Evolutionary conservation across 129 eudicot genomes (phyloP), one percentile per base, ranked within the genome.

Genomic region (Glebionis coronaria): DNA sequence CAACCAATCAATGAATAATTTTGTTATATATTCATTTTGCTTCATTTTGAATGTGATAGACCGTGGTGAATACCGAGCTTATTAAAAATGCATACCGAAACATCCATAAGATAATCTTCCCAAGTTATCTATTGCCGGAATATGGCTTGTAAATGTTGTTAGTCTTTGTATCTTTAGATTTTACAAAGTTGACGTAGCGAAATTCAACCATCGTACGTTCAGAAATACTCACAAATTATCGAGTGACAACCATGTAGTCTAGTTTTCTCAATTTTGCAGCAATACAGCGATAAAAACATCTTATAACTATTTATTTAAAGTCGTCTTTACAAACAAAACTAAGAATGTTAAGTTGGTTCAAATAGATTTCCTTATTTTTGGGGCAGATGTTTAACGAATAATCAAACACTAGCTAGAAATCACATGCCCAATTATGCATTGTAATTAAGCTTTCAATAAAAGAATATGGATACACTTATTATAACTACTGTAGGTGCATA

Each of bases 1-100:
- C 73, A 71, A 47, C 61, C 73, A 51, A 56, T 44, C 47, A 71
- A 40, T 78, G 9, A 15, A 63, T 27, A 20, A 56, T 53, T 14
- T 61, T 80, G 70, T 74, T 35, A 35, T 35, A 61, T 65, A 63
- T 58, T 46, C 23, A 57, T 50, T 65, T 38, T 67, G 54, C 57
- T 58, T 46, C 23, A 57, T 50, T 65, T 38, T 67, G 54, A 66
- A 66, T 74, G 78, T 35, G 73, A 59, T 65, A 64, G 15, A 45
- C 50, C 62, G 9, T n/a, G 19, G 14, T 10, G 12, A 13, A 40
- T 68, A 12, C 3, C 12, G 52, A 53, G 19, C 38, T 62, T 14
- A 50, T 62, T 14, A 50, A 29, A 16, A 18, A 67, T 18, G 19
- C 4, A 53, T 53, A 16, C 16, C 8, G 38, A 56, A 6, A 23